Evolutionary conservation across 352 stramenopile genomes (phyloP), one percentile per base, ranked within the genome.

Genomic region (Globisporangium heterothallicum): DNA sequence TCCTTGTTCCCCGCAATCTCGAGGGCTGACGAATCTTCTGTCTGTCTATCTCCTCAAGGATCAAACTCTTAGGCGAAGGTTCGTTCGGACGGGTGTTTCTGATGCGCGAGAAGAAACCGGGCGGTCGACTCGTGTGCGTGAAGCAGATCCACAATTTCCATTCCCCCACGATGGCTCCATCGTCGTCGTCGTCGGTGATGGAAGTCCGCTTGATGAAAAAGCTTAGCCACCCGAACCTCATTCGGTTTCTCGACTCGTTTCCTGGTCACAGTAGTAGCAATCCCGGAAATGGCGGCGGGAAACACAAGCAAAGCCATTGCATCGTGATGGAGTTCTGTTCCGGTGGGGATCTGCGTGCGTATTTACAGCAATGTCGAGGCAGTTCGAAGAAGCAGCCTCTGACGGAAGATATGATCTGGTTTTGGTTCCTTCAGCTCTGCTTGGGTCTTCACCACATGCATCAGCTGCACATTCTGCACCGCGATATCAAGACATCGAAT

Each of bases 271-370:
- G 38, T 13, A 21, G 22, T 14, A 27, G 18, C 40, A 54, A 26
- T 1, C 19, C n/a, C n/a, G n/a, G n/a, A n/a, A n/a, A n/a, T n/a
- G n/a, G n/a, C n/a, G n/a, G n/a, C n/a, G n/a, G 22, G 41, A 50
- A 43, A 21, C 32, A 70, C 26, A 57, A 59, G 4, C 52, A 8
- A 21, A 49, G 27, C 59, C 51, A 58, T 84, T 89, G 74, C 49
- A 96, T 97, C 40, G 78, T 95, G 42, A 97, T 98, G 92, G 83
- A 94, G 42, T 98, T 95, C 56, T 97, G 85, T 58, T 87, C 96
- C 18, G 88, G 88, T 9, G 68, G 73, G 25, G 74, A 88, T 42
- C 41, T 86, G n/a, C 58, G 58, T 13, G 56, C 55, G 3, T 75
- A 78, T 45, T 35, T 88, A 6, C 50, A 40, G 47, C 38, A 40